Evolutionary conservation across 208 protist species (phyloP).

Genomic region (Vickermania ingenoplastis): DNA sequence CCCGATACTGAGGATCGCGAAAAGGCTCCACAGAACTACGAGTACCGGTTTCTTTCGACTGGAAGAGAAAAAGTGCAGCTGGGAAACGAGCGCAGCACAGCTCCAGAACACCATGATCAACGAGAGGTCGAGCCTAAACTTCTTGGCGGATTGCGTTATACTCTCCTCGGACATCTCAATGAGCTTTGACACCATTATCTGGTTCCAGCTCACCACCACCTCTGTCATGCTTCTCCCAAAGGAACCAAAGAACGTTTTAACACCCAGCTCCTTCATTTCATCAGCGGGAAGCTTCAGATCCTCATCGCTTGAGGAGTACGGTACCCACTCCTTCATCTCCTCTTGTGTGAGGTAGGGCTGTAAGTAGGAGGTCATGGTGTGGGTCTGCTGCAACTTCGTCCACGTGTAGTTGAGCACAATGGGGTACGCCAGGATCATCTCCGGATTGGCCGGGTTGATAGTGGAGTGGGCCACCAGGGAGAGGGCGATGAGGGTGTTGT

Average conservation of each 20-base stretch:
- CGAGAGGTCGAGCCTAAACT: neutral
- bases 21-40: neutral
- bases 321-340: constrained; percentile 3
- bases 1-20: neutral
- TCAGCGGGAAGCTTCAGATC: constrained; percentile 1
- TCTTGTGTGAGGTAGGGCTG: constrained; percentile 7
- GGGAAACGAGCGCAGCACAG: neutral
- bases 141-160: neutral
- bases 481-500: constrained; percentile 1
- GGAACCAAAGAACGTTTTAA: constrained; percentile 6
- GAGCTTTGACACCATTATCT: neutral
- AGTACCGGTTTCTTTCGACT: neutral
- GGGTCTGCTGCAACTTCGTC: neutral
- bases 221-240: constrained; percentile 1
- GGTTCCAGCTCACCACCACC: neutral
- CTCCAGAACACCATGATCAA: neutral
- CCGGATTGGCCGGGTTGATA: neutral
- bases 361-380: neutral
- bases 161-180: neutral
- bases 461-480: constrained; percentile 1
- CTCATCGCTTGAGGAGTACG: neutral
- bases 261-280: constrained; percentile 3
- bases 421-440: neutral
- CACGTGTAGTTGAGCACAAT: constrained; percentile 4
- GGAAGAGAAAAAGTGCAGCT: neutral